Evolutionary conservation across 2,329 filamentous ascomycete species (phyloP), one percentile per base, ranked within the genome.

Genomic region (Peltaster fructicola): DNA sequence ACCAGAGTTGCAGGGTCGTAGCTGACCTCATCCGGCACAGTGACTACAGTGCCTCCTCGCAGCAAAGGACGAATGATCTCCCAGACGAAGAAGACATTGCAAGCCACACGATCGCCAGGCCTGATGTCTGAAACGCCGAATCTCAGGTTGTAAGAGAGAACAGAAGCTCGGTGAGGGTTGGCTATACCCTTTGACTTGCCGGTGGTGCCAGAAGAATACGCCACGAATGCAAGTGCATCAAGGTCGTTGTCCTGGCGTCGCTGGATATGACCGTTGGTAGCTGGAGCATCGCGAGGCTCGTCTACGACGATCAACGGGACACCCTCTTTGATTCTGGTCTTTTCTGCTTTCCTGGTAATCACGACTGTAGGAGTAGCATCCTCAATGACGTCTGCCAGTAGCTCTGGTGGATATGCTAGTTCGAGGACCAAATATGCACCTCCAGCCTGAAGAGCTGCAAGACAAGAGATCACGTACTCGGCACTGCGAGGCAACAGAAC

Each of bases 51-150:
- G 3, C 76, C 78, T 37, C 78, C 78, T 27, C 77, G 65, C 27
- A 85, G 46, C 21, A 85, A 56, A 6, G 78, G 78, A 4, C 78
- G 73, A 27, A 85, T 49, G 29, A 84, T 82, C 47, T 85, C 78
- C 78, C 78, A 85, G 22, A 84, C 63, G 44, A 85, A 85, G 49
- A 84, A 85, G 30, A 84, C 78, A 56, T 84, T 85, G 53, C 77
- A 84, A n/a, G 78, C 78, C 7, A 84, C 76, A 5, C 78, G 66
- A 37, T 82, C 78, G 9, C 76, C 76, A 0, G 71, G 72, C 10
- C 62, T 51, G 3, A 80, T 55, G 44, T 84, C 72, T 35, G 69
- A 74, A 23, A 84, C 48, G 7, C 54, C 57, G 41, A 84, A 84
- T 47, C 78, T 59, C 34, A 80, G 49, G 37, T 79, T 59, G 44